Evolutionary conservation across 768 basidiomycete species (phyloP).

Genomic region (Coprinopsis marcescibilis): DNA sequence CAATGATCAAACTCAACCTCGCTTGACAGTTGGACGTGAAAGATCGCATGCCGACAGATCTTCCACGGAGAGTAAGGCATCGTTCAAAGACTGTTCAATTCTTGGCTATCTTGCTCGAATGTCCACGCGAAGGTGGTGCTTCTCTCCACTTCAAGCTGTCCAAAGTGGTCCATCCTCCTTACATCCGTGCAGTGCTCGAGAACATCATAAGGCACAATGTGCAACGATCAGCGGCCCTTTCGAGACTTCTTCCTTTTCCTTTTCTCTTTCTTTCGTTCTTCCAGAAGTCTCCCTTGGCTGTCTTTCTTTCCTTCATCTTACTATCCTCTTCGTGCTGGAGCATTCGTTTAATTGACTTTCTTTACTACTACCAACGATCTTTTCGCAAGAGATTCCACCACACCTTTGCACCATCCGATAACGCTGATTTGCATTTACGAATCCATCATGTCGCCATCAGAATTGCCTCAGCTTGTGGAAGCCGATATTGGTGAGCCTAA

Average conservation of each 20-base stretch:
- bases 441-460: background rate
- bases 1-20: too few species aligned
- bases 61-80: too few species aligned
- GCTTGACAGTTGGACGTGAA: too few species aligned
- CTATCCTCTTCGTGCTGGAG: background rate
- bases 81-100: too few species aligned
- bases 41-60: too few species aligned
- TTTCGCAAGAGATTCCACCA: background rate
- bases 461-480: background rate
- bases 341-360: background rate
- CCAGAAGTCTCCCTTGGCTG: background rate
- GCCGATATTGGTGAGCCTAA: conserved; percentile 1
- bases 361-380: background rate
- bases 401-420: background rate
- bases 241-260: background rate
- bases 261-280: background rate
- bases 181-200: too few species aligned
- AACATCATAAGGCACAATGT: too few species aligned
- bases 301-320: background rate
- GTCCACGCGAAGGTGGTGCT: too few species aligned
- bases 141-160: too few species aligned
- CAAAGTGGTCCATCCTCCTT: too few species aligned
- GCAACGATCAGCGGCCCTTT: too few species aligned
- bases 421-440: background rate
- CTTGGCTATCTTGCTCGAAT: too few species aligned